Evolutionary conservation across 371 early-diverging fungal genomes (phyloP).

Genomic region (Zychaea mexicana): DNA sequence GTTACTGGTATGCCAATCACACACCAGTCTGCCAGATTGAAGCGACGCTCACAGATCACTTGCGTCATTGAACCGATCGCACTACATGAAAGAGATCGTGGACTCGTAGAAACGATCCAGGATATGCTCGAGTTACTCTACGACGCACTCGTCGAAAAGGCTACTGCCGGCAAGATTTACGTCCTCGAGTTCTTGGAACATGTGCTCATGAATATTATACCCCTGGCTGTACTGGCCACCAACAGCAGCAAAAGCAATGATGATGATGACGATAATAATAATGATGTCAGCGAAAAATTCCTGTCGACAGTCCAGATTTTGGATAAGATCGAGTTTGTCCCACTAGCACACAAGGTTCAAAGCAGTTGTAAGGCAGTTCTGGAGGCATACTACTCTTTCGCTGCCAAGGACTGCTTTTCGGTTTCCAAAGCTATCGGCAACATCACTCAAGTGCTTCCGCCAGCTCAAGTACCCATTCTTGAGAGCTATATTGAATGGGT

Average conservation of each 20-base stretch:
- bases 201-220: not conserved
- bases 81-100: not conserved
- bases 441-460: not conserved
- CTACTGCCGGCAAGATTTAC: not conserved
- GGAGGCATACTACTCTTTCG: not conserved
- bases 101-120: not conserved
- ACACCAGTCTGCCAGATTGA: not conserved
- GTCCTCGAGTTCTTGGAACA: constrained; percentile 2
- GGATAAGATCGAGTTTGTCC: not conserved
- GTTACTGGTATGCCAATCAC: constrained; percentile 16
- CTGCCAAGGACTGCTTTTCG: not conserved
- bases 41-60: constrained; percentile 2
- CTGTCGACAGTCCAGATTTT: not conserved
- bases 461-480: not conserved
- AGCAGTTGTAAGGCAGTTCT: not conserved
- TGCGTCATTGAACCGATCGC: constrained; percentile 5
- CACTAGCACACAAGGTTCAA: not conserved
- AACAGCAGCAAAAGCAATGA: not conserved
- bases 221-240: not conserved
- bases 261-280: not conserved
- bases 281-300: not conserved
- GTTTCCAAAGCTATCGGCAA: not conserved
- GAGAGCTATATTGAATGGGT: constrained; percentile 2
- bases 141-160: not conserved
- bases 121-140: not conserved